A percentile compares a stretch with the other conserved stretches of the same genome.
phyloP scores from a whole-genome alignment of 352 stramenopile species.

The Achlya hypogyna region DNA sequence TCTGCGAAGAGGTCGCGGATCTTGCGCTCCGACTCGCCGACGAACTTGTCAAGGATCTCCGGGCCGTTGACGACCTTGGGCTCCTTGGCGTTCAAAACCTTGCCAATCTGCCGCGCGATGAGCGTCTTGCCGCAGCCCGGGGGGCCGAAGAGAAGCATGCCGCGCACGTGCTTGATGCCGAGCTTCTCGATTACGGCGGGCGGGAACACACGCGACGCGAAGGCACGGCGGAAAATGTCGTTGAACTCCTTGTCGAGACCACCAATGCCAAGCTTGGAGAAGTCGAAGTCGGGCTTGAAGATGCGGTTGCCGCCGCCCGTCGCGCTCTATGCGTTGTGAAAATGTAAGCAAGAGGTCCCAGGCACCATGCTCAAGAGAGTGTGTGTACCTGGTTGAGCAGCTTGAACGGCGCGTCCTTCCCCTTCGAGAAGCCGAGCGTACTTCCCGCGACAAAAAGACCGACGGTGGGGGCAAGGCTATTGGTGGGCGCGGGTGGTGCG shows the following conservation, averaged over 20 bases:
- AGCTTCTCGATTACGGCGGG: conserved; percentile 94
- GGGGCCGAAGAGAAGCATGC: conserved; percentile 82
- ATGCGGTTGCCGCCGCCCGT: conserved; percentile 71
- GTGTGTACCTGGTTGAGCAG: conserved; percentile 53
- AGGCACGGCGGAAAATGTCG: conserved; percentile 98
- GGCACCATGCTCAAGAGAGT: neutral
- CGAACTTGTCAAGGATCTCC: conserved; percentile 99
- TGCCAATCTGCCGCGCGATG: conserved; percentile 97
- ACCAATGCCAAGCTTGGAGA: conserved; percentile 97
- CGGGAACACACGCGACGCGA: conserved; percentile 96
- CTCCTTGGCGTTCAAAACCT: conserved; percentile 93
- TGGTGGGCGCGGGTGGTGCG: neutral
- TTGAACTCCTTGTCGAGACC: conserved; percentile 99
- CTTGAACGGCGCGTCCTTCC: conserved; percentile 59
- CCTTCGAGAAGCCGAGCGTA: conserved; percentile 60
- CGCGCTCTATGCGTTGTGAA: neutral
- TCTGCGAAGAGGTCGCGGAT: conserved; percentile 98
- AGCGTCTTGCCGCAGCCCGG: conserved; percentile 94
- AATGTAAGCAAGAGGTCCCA: no score
- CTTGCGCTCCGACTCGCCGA: conserved; percentile 97
- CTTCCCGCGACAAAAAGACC: conserved; percentile 16
- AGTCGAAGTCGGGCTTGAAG: conserved; percentile 97
- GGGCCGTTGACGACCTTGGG: conserved; percentile 98
- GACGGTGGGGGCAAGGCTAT: conserved; percentile 7
- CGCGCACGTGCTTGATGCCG: conserved; percentile 97